These are phyloP conservation scores for Beta macrorhiza DNA, from an alignment of 179 eudicot genomes.

Conservation along the genomic window DNA sequence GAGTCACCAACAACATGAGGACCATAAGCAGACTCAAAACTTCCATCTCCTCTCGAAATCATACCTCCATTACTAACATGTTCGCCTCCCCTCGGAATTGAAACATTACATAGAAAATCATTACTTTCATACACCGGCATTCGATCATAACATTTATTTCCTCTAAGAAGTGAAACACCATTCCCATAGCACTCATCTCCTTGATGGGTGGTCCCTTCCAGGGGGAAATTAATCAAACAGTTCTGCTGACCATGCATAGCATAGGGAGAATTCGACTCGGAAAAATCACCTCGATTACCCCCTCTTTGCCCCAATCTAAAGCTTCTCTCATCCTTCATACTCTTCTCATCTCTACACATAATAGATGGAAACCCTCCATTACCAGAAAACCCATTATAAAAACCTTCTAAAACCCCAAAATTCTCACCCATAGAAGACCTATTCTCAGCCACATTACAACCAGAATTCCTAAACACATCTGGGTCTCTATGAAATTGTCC, in stretches of 20 bases:
- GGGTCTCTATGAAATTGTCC: constrained; percentile 25
- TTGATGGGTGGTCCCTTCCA: constrained; percentile 24
- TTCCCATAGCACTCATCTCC: constrained; percentile 22
- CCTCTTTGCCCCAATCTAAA: constrained; percentile 29
- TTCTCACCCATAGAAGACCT: constrained; percentile 24
- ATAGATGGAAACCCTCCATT: constrained; percentile 26
- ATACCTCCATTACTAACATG: constrained; percentile 12
- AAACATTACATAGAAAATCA: constrained; percentile 16
- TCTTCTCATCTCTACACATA: constrained; percentile 21
- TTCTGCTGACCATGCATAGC: constrained; percentile 28
- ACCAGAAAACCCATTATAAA: constrained; percentile 25
- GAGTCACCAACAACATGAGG: constrained; percentile 24
- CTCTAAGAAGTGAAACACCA: neutral
- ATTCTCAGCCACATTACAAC: constrained; percentile 21
- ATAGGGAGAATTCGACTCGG: constrained; percentile 31
- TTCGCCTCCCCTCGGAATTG: constrained; percentile 5
- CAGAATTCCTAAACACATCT: constrained; percentile 30
- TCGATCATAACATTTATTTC: constrained; percentile 17
- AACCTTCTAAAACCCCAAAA: constrained; percentile 30
- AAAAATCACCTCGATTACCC: constrained; percentile 25
- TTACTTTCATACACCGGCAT: constrained; percentile 6
- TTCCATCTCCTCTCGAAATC: constrained; percentile 21
- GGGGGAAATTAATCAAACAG: constrained; percentile 26
- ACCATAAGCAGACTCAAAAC: constrained; percentile 25
- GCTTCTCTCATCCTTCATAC: constrained; percentile 32